phyloP scores from a whole-genome alignment of 179 eudicot species.

The Heliamphora pulchella region DNA sequence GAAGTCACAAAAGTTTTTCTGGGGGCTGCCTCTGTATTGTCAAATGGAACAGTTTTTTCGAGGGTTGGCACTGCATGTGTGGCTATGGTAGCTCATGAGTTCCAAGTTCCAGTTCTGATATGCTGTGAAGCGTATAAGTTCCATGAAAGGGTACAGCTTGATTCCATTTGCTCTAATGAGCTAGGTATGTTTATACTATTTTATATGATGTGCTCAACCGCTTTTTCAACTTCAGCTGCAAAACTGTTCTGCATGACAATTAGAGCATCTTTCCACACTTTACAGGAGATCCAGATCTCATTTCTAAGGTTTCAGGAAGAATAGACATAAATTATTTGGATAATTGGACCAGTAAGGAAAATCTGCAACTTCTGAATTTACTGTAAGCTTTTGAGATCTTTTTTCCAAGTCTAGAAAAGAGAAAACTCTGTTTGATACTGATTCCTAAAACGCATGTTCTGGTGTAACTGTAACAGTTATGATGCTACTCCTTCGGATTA shows the following conservation, averaged over 20 bases:
- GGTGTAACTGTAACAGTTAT: slow-evolving; percentile 46
- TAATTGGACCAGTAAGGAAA: slow-evolving; percentile 56
- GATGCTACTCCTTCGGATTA: slow-evolving; percentile 96
- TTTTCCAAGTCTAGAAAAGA: neutral
- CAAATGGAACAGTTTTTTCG: slow-evolving; percentile 91
- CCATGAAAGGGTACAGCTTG: slow-evolving; percentile 93
- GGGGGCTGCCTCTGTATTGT: slow-evolving; percentile 87
- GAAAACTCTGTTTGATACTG: neutral
- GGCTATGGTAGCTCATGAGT: slow-evolving; percentile 97
- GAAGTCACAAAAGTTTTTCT: slow-evolving; percentile 79
- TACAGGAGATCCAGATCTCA: slow-evolving; percentile 75
- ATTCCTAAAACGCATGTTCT: slow-evolving; percentile 17
- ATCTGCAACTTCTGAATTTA: slow-evolving; percentile 80
- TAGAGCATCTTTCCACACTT: slow-evolving; percentile 5
- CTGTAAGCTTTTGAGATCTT: slow-evolving; percentile 39
- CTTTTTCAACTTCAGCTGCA: neutral
- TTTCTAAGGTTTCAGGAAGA: slow-evolving; percentile 75
- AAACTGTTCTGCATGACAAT: neutral
- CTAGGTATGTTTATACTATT: slow-evolving; percentile 53
- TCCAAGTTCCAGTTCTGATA: slow-evolving; percentile 74
- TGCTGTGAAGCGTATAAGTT: slow-evolving; percentile 99
- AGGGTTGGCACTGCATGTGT: slow-evolving; percentile 94
- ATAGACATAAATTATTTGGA: slow-evolving; percentile 49
- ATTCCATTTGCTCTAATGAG: slow-evolving; percentile 91
- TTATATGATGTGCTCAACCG: neutral